Conservation (phyloP, 1,284 basidiomycete genomes). For the Ceratobasidium sp. region DNA sequence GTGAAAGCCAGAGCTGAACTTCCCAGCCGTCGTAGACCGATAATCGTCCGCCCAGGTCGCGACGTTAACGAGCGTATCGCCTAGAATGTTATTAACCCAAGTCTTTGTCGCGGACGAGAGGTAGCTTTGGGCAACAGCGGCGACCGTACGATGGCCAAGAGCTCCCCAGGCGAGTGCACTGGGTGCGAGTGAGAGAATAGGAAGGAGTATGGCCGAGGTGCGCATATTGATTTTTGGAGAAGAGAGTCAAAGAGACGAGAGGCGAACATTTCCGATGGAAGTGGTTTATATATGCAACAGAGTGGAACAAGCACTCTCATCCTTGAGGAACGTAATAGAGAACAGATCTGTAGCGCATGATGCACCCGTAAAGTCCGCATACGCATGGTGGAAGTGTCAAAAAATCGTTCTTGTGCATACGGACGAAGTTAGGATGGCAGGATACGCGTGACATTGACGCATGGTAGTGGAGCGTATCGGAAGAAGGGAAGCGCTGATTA, state of each 20-base stretch:
- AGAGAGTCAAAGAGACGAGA: background rate
- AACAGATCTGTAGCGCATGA: background rate
- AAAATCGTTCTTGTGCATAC: background rate
- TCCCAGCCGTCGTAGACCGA: constrained; percentile 25
- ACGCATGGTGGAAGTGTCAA: background rate
- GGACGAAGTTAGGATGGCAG: background rate
- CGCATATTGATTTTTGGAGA: constrained; percentile 15
- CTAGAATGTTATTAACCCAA: constrained; percentile 44
- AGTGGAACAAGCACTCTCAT: background rate
- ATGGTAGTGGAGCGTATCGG: constrained; percentile 36
- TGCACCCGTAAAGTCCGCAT: background rate
- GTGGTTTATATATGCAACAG: background rate
- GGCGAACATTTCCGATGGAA: too few relatives aligned
- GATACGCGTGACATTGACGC: constrained; percentile 34
- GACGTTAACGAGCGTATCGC: constrained; percentile 43
- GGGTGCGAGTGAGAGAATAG: constrained; percentile 30
- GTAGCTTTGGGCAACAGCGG: constrained; percentile 46
- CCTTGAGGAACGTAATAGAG: background rate
- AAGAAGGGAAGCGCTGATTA: constrained; percentile 38
- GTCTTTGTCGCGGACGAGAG: constrained; percentile 38
- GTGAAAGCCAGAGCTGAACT: constrained; percentile 41
- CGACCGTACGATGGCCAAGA: constrained; percentile 46
- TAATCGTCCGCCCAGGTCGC: constrained; percentile 46
- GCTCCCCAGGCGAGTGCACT: constrained; percentile 32
- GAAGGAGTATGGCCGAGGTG: constrained; percentile 19